phyloP scores from a whole-genome alignment of 768 basidiomycete genomes.

The Hygrophoropsis aurantiaca region DNA sequence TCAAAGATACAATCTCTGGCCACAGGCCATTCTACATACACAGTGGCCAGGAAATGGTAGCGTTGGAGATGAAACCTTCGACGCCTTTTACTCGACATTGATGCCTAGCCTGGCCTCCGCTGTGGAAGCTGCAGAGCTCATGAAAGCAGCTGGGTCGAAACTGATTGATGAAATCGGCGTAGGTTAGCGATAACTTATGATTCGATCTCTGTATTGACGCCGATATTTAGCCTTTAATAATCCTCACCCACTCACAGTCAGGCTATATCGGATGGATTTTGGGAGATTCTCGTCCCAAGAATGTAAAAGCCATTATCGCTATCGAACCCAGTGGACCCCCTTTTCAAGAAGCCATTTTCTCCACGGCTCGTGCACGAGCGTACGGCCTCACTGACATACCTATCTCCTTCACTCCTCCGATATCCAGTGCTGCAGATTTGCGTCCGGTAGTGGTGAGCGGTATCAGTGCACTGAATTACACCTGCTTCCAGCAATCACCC shows the following conservation, averaged over 20 bases:
- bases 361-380: slow-evolving; percentile 35
- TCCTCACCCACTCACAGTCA: slow-evolving; percentile 54
- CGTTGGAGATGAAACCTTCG: slow-evolving; percentile 43
- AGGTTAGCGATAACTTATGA: slow-evolving; percentile 15
- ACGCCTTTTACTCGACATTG: slow-evolving; percentile 44
- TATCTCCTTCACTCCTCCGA: slow-evolving; percentile 41
- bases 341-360: slow-evolving; percentile 40
- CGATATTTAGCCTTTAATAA: slow-evolving; percentile 36
- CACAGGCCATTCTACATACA: slow-evolving; percentile 44
- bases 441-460: slow-evolving; percentile 22
- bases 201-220: no score
- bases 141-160: slow-evolving; percentile 38
- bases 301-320: slow-evolving; percentile 47
- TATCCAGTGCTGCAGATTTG: slow-evolving; percentile 38
- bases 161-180: slow-evolving; percentile 51
- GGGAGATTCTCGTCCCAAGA: slow-evolving; percentile 43
- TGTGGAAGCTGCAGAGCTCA: slow-evolving; percentile 36
- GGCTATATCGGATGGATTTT: slow-evolving; percentile 50
- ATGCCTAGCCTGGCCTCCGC: slow-evolving; percentile 39
- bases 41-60: slow-evolving; percentile 59
- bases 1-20: slow-evolving; percentile 41
- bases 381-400: slow-evolving; percentile 52
- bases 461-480: slow-evolving; percentile 28
- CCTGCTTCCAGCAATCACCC: slow-evolving; percentile 41
- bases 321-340: slow-evolving; percentile 54